These are phyloP conservation scores for Collybiopsis luxurians DNA, from an alignment of 768 basidiomycete species.

Conservation along the genomic window DNA sequence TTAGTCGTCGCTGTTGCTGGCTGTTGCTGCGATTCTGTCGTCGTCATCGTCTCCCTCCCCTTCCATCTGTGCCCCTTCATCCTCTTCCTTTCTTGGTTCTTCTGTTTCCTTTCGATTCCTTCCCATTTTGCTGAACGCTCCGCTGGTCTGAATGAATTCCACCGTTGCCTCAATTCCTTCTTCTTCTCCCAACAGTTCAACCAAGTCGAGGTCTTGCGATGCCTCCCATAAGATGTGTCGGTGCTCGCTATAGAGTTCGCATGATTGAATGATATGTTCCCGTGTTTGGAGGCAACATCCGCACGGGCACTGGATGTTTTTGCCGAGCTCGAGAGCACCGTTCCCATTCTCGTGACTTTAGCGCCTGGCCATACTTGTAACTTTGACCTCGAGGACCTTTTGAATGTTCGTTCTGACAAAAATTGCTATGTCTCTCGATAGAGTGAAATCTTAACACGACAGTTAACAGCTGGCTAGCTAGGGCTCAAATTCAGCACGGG, in stretches of 20 bases:
- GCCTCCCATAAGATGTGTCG: slow-evolving; percentile 7
- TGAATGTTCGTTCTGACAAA: no score
- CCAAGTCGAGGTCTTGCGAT: not conserved
- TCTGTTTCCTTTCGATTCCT: not conserved
- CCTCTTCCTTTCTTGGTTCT: not conserved
- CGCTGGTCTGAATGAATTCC: slow-evolving; percentile 10
- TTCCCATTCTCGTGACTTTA: no score
- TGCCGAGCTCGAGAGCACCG: no score
- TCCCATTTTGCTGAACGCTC: slow-evolving; percentile 16
- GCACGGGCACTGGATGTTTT: no score
- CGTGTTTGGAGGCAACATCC: slow-evolving; percentile 8
- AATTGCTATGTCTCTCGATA: no score
- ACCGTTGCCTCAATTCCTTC: slow-evolving; percentile 13
- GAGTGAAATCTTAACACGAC: no score
- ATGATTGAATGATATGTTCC: slow-evolving; percentile 10
- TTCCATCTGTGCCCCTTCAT: not conserved
- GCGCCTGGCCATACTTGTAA: no score
- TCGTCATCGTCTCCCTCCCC: not conserved
- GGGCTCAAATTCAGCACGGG: no score
- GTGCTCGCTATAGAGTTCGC: slow-evolving; percentile 10
- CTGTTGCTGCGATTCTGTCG: not conserved
- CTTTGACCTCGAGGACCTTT: no score
- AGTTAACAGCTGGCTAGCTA: no score
- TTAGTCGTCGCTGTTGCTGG: no score
- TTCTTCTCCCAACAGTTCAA: slow-evolving; percentile 11